Evolutionary conservation across 2,329 filamentous ascomycete genomes (phyloP), one percentile per base, ranked within the genome.

Genomic region (Beauveria bassiana): DNA sequence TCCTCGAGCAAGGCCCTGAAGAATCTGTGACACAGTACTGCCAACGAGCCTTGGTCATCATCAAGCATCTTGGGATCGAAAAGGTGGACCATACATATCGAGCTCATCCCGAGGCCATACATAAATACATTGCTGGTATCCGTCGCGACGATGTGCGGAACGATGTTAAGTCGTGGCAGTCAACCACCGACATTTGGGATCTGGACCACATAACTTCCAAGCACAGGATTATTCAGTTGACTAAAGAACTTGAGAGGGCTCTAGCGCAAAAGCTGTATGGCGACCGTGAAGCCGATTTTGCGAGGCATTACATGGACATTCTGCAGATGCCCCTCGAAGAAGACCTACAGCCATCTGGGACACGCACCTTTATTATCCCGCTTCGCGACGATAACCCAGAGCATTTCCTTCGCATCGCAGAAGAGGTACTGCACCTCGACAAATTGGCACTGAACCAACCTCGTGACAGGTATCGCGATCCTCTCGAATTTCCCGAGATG

Each of bases 401-500:
- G 34, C 12, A 16, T 38, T 38, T 38, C 5, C 12, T 38, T 38
- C 12, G 12, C 5, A 16, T 5, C 12, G 34, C 4, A 5, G 12
- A 14, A 38, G 5, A 38, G 14, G 2, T 3, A 14, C 72, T 75
- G 4, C 77, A 83, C 62, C 83, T 84, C 55, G 74, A 79, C n/a
- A 77, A 73, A 47, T 73, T 82, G 66, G 66, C 75, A 2, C 76
- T 78, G 8, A 80, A 81, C 68, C 80, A 82, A 64, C 77, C 81
- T 5, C 78, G 77, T 62, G 80, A 86, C 65, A 78, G 76, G 34
- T 83, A 82, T 69, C 77, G 75, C 62, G 82, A 87, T 67, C 78
- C 78, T 26, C 81, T 96, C 2, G 91, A 95, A 71, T 93, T 93
- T 62, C 89, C 90, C 6, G 90, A 90, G 69, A 78, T 79, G 9